Base-by-base conservation (phyloP, 352 stramenopile species). In the Blastocystis sp. region DNA sequence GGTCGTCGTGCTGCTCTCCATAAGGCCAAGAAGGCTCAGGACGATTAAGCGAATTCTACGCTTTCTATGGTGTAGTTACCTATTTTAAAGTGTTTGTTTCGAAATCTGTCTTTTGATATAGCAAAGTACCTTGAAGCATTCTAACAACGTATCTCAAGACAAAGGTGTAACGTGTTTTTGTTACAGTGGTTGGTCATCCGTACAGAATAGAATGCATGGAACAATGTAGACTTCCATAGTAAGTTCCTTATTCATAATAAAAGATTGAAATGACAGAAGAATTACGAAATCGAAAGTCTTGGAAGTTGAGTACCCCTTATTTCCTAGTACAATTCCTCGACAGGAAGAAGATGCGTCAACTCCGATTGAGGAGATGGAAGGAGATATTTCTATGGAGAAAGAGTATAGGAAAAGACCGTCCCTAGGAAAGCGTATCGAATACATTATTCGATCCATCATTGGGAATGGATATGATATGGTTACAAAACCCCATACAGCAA, bases 1-100 rank as follows among this genome's bases (percentile, higher is more conserved):
- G 77, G 77, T 42, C 77, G 77, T 74, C 77, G 77, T 87, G 77
- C 77, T 87, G 77, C 77, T 87, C 59, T 78, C 54, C 77, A 87
- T 42, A 87, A 87, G 77, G 77, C 77, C 29, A 87, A 78, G 65
- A 87, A 87, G 77, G 77, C 77, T 87, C 59, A 87, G 59, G 77
- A 87, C 29, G 77, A 87, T 65, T 87, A 87, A 87, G 65, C 56
- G 21, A 42, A 66, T 19, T 65, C 29, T 35, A 67, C 46, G 32
- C 51, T 51, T 83, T 83, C 42, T 83, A 83, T 67, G 71, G 71
- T 66, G 71, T 83, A 54, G 71, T 83, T 83, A 83, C 71, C 63
- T 65, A 77, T 49, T 77, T 16, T 77, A 37, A 37, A 56, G 6
- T 51, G 37, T 51, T 24, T 77, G 16, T 24, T 27, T n/a, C 46